Conservation (phyloP, 2,329 filamentous ascomycete species). For the Aaosphaeria pasadenensis region DNA sequence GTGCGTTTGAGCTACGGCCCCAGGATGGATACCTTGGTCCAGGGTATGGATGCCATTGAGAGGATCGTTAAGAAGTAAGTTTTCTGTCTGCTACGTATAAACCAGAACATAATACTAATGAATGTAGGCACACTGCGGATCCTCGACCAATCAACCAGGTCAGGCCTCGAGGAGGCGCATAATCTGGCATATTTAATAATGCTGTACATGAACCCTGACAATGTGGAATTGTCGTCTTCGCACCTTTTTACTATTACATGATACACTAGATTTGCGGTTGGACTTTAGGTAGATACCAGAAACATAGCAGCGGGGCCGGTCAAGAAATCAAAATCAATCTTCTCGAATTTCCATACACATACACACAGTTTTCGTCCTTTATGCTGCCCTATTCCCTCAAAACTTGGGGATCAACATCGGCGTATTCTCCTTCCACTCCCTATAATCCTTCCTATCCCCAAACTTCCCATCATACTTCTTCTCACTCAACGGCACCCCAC, state of each 20-base stretch:
- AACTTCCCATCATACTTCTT: slow-evolving; percentile 66
- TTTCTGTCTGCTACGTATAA: neutral
- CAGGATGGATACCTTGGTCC: slow-evolving; percentile 38
- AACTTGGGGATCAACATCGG: slow-evolving; percentile 64
- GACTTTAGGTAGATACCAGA: too few relatives aligned
- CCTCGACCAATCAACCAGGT: slow-evolving; percentile 3
- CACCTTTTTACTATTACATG: too few relatives aligned
- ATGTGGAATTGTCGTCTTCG: too few relatives aligned
- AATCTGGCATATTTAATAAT: too few relatives aligned
- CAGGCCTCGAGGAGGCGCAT: slow-evolving; percentile 1
- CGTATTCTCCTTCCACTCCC: slow-evolving; percentile 65
- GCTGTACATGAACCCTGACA: too few relatives aligned
- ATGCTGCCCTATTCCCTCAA: slow-evolving; percentile 15
- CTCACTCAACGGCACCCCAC: slow-evolving; percentile 65
- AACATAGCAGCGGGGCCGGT: too few relatives aligned
- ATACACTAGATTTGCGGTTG: too few relatives aligned
- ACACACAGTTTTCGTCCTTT: too few relatives aligned
- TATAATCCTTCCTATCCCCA: slow-evolving; percentile 63
- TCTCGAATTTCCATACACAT: too few relatives aligned
- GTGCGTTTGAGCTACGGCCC: slow-evolving; percentile 41
- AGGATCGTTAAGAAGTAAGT: slow-evolving; percentile 40
- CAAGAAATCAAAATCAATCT: too few relatives aligned
- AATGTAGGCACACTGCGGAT: slow-evolving; percentile 5
- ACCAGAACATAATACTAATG: neutral
- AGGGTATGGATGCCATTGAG: slow-evolving; percentile 40